Conservation (phyloP, 345 rosid genomes). For the Conringia planisiliqua region DNA sequence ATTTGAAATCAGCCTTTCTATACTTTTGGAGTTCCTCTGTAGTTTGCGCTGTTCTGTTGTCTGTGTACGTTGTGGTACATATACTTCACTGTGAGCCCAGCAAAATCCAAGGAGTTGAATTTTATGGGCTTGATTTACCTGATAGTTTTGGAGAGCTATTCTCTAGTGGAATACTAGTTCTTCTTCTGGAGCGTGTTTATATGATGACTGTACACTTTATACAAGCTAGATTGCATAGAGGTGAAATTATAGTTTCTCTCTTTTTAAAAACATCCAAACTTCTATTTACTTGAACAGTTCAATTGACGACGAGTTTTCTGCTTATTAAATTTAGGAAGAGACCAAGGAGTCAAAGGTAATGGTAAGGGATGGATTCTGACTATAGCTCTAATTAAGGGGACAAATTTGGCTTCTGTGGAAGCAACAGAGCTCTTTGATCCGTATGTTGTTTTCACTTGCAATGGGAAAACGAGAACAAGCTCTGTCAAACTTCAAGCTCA, state of each 20-base stretch:
- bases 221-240: constrained; percentile 66
- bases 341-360: constrained; percentile 60
- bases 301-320: not conserved
- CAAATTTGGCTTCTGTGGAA: constrained; percentile 56
- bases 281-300: not conserved
- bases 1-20: constrained; percentile 51
- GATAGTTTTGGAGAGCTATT: constrained; percentile 85
- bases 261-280: not conserved
- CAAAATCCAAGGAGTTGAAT: constrained; percentile 64
- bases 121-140: constrained; percentile 73
- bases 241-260: constrained; percentile 31
- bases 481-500: constrained; percentile 75
- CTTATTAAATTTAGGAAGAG: constrained; percentile 44
- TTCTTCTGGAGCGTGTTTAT: constrained; percentile 62
- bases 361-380: constrained; percentile 95
- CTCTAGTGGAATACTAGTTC: constrained; percentile 50
- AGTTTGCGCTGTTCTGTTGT: constrained; percentile 50
- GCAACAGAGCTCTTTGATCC: constrained; percentile 63
- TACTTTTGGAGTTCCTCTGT: constrained; percentile 72
- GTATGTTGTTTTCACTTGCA: constrained; percentile 78
- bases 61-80: constrained; percentile 56
- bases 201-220: constrained; percentile 63
- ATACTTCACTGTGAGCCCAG: constrained; percentile 49
- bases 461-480: constrained; percentile 80
- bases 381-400: constrained; percentile 74